A percentile compares a stretch with the other conserved stretches of the same genome.
These are phyloP conservation scores for Pseudocercospora vitis DNA, from an alignment of 2,329 filamentous ascomycete genomes.

Conservation along the genomic window DNA sequence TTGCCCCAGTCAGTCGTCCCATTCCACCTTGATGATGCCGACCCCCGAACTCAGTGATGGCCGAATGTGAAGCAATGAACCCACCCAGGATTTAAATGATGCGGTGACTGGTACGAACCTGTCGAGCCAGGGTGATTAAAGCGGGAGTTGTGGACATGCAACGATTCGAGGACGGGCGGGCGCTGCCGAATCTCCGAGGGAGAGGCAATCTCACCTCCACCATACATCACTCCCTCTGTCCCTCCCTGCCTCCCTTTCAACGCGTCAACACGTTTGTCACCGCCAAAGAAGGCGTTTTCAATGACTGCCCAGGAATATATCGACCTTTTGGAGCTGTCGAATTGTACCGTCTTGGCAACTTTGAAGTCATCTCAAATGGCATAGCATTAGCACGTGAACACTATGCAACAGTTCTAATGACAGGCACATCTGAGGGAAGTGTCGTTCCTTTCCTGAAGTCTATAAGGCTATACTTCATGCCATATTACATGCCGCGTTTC, in stretches of 20 bases:
- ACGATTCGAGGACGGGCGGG: background rate
- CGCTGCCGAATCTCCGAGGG: too few relatives aligned
- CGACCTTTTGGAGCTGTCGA: too few relatives aligned
- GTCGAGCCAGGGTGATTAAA: background rate
- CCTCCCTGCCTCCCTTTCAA: background rate
- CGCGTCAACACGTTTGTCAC: too few relatives aligned
- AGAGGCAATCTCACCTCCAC: background rate
- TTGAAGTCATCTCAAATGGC: too few relatives aligned
- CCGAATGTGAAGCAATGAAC: background rate
- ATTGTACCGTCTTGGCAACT: background rate
- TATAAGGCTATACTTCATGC: conserved; percentile 1
- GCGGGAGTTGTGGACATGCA: background rate
- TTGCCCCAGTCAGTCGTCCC: conserved; percentile 1
- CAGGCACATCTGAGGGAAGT: background rate
- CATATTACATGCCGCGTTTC: background rate
- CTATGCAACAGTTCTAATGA: too few relatives aligned
- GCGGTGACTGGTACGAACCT: background rate
- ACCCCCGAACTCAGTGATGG: background rate
- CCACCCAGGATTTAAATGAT: background rate
- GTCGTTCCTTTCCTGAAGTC: background rate
- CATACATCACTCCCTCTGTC: background rate
- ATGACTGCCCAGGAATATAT: too few relatives aligned
- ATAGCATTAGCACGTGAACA: too few relatives aligned
- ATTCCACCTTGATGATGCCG: conserved; percentile 1
- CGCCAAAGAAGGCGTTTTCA: too few relatives aligned